These are phyloP conservation scores for Ciborinia camelliae DNA, from an alignment of 2,329 filamentous ascomycete species.

Conservation along the genomic window DNA sequence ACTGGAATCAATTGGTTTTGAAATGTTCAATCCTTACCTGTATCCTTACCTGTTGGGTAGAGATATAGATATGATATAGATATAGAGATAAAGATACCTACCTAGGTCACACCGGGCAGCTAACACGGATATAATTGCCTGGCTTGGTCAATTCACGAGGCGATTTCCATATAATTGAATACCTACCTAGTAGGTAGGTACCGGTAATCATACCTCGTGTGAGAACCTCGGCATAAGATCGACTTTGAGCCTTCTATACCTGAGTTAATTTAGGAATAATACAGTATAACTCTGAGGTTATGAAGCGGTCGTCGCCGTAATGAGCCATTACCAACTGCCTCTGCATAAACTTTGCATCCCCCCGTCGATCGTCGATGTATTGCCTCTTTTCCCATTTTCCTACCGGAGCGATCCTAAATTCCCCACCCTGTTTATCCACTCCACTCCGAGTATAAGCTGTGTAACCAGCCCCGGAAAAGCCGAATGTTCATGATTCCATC, in stretches of 20 bases:
- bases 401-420: not conserved
- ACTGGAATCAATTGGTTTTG: conserved; percentile 6
- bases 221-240: no score
- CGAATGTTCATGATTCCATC: conserved; percentile 14
- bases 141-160: not conserved
- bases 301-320: not conserved
- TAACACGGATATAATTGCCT: not conserved
- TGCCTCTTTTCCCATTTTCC: not conserved
- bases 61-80: no score
- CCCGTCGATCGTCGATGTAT: not conserved
- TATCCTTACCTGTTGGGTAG: not conserved
- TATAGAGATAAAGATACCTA: no score
- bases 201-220: no score
- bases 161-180: not conserved
- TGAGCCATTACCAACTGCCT: not conserved
- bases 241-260: not conserved
- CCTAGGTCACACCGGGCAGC: no score
- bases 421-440: not conserved
- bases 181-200: no score
- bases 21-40: not conserved
- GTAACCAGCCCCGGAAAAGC: conserved; percentile 5
- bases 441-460: no score
- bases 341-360: not conserved
- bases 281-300: not conserved
- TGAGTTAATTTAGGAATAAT: not conserved